Conservation (phyloP, 768 basidiomycete genomes). For the Tulasnella sp. region DNA sequence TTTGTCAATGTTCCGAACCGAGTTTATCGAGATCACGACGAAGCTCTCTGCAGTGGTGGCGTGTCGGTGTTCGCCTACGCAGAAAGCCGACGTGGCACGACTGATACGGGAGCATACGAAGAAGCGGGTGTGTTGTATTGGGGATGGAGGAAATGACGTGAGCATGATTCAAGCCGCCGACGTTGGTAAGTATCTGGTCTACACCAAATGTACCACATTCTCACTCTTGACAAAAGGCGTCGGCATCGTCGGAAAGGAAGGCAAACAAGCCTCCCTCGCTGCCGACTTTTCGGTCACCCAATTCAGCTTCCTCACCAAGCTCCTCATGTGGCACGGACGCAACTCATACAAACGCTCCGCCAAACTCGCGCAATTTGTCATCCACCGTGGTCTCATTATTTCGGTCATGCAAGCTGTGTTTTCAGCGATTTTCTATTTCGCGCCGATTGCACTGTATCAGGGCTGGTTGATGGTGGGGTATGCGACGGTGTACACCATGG, state of each 20-base stretch:
- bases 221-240: conserved; percentile 43
- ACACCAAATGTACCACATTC: conserved; percentile 19
- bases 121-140: conserved; percentile 97
- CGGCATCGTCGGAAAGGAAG: conserved; percentile 98
- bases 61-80: conserved; percentile 95
- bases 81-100: conserved; percentile 95
- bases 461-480: conserved; percentile 98
- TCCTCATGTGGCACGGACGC: conserved; percentile 96
- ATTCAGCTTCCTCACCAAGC: conserved; percentile 89
- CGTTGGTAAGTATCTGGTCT: conserved; percentile 51
- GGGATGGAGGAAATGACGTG: conserved; percentile 98
- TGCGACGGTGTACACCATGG: conserved; percentile 95
- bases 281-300: conserved; percentile 98
- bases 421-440: conserved; percentile 84
- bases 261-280: conserved; percentile 96
- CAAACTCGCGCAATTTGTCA: conserved; percentile 96
- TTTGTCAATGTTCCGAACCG: conserved; percentile 76
- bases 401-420: conserved; percentile 98
- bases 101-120: conserved; percentile 81
- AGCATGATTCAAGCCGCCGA: conserved; percentile 99
- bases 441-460: conserved; percentile 94
- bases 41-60: conserved; percentile 94
- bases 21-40: conserved; percentile 93
- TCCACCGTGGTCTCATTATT: conserved; percentile 93
- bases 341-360: conserved; percentile 98